Evolutionary conservation across 306 rosid species (phyloP).

Genomic region (Geum urbanum): DNA sequence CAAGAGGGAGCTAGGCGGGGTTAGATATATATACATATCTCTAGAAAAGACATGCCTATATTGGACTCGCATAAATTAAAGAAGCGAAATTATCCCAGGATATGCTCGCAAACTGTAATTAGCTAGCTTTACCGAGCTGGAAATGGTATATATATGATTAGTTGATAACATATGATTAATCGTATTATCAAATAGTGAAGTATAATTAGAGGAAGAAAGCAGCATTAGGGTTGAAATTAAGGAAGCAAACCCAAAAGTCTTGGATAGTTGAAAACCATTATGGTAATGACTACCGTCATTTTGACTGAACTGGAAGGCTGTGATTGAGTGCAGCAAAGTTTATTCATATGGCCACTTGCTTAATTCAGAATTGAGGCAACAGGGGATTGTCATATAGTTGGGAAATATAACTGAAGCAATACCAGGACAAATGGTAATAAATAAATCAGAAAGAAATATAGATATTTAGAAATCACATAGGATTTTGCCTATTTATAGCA

Average conservation of each 20-base stretch:
- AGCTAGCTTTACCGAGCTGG: background rate
- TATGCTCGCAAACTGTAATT: background rate
- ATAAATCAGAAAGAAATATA: constrained; percentile 8
- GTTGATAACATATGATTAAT: no score
- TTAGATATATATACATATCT: no score
- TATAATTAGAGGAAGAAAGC: background rate
- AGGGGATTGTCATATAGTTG: constrained; percentile 6
- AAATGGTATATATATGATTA: background rate
- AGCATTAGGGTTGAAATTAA: background rate
- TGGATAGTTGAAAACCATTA: background rate
- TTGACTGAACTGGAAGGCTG: background rate
- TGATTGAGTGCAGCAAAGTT: background rate
- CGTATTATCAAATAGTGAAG: background rate
- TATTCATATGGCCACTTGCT: background rate
- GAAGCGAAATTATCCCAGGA: background rate
- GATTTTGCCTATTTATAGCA: constrained; percentile 50
- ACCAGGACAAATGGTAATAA: background rate
- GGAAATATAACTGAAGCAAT: background rate
- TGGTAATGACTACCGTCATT: background rate
- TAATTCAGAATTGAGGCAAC: background rate
- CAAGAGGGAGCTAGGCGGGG: no score
- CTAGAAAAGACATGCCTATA: background rate
- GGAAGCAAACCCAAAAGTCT: constrained; percentile 7
- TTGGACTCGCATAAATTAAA: background rate
- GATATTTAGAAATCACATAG: constrained; percentile 20